A percentile compares a stretch with the other conserved stretches of the same genome.
phyloP scores from a whole-genome alignment of 2,329 filamentous ascomycete species.

The Cladosporium sp. region DNA sequence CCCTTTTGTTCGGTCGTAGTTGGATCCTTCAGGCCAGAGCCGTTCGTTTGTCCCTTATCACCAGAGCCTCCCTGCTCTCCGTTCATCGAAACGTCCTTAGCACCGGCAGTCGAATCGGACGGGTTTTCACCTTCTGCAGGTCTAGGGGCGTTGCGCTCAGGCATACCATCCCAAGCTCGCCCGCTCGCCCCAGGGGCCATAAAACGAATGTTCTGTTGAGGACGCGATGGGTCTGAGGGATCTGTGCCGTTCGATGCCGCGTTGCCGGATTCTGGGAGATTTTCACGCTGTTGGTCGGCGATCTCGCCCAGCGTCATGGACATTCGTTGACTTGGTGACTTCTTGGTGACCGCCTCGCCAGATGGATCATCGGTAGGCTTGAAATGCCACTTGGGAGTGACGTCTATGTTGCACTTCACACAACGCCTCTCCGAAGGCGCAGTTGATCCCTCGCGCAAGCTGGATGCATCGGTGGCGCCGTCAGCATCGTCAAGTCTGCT shows the following conservation, averaged over 20 bases:
- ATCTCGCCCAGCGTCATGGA: slow-evolving; percentile 25
- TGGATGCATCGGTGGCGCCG: slow-evolving; percentile 20
- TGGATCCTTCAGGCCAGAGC: slow-evolving; percentile 1
- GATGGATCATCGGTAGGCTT: neutral
- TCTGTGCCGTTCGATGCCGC: neutral
- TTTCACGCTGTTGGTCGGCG: slow-evolving; percentile 16
- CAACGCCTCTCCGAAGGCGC: slow-evolving; percentile 37
- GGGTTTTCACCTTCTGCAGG: neutral
- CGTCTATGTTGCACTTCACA: slow-evolving; percentile 53
- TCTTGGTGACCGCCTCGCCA: neutral
- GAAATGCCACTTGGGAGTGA: slow-evolving; percentile 59
- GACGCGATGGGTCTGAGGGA: slow-evolving; percentile 1
- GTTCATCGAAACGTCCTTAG: neutral
- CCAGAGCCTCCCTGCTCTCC: neutral
- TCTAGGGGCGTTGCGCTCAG: slow-evolving; percentile 19
- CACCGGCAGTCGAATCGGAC: neutral
- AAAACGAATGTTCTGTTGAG: slow-evolving; percentile 21
- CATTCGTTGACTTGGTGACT: slow-evolving; percentile 15
- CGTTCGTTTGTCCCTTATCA: neutral
- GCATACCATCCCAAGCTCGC: slow-evolving; percentile 28
- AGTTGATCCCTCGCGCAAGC: slow-evolving; percentile 19
- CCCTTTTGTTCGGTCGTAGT: slow-evolving; percentile 12
- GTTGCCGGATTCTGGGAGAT: neutral
- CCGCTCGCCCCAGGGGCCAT: slow-evolving; percentile 27
- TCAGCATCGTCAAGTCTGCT: slow-evolving; percentile 27